Evolutionary conservation across 352 stramenopile genomes (phyloP).

Genomic region (Pythium guiyangense): DNA sequence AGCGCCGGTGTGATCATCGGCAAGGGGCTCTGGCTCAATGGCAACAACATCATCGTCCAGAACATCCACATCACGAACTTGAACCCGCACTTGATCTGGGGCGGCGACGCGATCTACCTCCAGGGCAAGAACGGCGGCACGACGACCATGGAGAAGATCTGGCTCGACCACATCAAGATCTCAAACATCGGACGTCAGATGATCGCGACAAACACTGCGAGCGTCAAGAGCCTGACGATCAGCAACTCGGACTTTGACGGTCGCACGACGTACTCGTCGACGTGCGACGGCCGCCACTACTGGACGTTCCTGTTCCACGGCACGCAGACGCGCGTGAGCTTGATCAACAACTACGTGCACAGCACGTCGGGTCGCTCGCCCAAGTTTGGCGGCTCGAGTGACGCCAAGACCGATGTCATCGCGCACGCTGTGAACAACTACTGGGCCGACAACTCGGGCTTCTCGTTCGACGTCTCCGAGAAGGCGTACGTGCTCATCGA

Average conservation of each 20-base stretch:
- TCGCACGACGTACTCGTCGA: conserved; percentile 19
- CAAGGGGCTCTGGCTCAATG: conserved; percentile 24
- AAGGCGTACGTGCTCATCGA: conserved; percentile 14
- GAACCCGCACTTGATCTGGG: no score
- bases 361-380: conserved; percentile 27
- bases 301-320: conserved; percentile 29
- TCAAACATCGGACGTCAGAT: conserved; percentile 23
- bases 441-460: conserved; percentile 16
- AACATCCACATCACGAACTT: conserved; percentile 36
- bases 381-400: conserved; percentile 22
- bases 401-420: conserved; percentile 14
- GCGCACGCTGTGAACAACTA: conserved; percentile 19
- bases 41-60: conserved; percentile 32
- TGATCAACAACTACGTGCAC: conserved; percentile 34
- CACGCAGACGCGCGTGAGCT: conserved; percentile 20
- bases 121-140: no score
- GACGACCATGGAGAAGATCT: conserved; percentile 29
- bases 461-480: conserved; percentile 14
- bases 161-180: conserved; percentile 35
- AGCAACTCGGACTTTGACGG: conserved; percentile 34
- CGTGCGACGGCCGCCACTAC: conserved; percentile 32
- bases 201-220: conserved; percentile 21
- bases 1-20: conserved; percentile 25
- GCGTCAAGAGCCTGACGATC: conserved; percentile 26
- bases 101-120: no score